Evolutionary conservation across 257 asterid genomes (phyloP), one percentile per base, ranked within the genome.

Genomic region (Leonotis leonurus): DNA sequence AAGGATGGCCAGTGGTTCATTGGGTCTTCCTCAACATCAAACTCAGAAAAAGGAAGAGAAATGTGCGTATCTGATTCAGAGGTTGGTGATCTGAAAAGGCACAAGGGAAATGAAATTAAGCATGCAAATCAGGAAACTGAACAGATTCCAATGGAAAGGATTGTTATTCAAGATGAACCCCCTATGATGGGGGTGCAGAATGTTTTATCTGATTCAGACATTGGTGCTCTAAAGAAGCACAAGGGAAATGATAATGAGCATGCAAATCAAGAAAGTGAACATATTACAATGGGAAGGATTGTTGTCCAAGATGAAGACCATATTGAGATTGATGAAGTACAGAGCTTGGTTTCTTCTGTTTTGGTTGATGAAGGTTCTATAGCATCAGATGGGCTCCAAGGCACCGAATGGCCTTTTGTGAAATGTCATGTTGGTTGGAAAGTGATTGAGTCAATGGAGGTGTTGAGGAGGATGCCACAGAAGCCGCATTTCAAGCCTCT

Each of bases 401-500:
- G 6, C 5, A 21, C 33, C 12, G 32, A 33, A 71, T 75, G 78
- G 77, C 94, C 97, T 22, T 89, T 81, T 49, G 73, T 60, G 60
- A 89, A 80, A 56, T 72, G 53, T 58, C 64, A 61, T 8, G 14
- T 30, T 10, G 80, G 78, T 26, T 89, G 97, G 95, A 56, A 77
- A 62, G 64, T 80, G 1, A 35, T 89, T 9, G 92, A 89, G 53
- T 73, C 88, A 20, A 72, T 83, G 89, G 92, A 78, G 16, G 82
- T 73, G 46, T 85, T 90, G 64, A 67, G 17, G 63, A 83, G 53
- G 63, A 45, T 80, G 55, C 97, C 97, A 11, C 97, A 87, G 41
- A 83, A 60, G 60, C 95, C 96, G 25, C 97, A 90, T 80, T 90
- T 90, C 76, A 49, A 48, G 56, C 90, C 95, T 10, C 58, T 90